Base-by-base conservation (phyloP, 192 early-diverging fungal genomes). In the Backusella morwellensis region DNA sequence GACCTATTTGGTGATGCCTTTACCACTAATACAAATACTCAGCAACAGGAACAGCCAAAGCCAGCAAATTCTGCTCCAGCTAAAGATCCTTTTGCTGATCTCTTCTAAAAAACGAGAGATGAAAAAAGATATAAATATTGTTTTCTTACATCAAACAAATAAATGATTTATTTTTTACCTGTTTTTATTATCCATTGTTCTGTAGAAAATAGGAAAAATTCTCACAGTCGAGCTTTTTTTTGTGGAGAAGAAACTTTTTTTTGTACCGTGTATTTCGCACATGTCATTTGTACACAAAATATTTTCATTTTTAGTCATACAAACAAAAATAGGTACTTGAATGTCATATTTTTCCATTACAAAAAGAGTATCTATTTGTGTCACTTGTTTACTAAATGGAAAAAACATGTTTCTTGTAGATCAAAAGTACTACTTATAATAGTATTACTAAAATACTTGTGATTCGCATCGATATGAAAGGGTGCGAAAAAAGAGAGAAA, bases 71-170 rank as follows among this genome's bases (percentile, higher is more conserved):
- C 70, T 50, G 12, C 75, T 21, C 21, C 74, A 38, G 35, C 50
- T 7, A 54, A 76, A 44, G 81, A 82, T 38, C 81, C 81, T 47
- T 82, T 82, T 76, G 81, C 81, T 41, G 81, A 76, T 70, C 75
- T 82, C 6, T 82, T 82, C 36, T 82, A 78, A 76, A 77, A 70
- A 67, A 67, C 7, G 6, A 68, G 17, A 29, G 6, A 17, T 6
- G 6, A 8, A 34, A 34, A 68, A 68, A 68, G 9, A 21, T 9
- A 68, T 36, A 35, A 14, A 32, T 32, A 32, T 36, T 32, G 6
- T 34, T 21, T 17, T 36, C 14, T 15, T 11, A 67, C 29, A 29
- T 68, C 32, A 35, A 23, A 56, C 19, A 54, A 54, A 54, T 54
- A 54, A 54, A 54, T 21, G 42, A 44, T 44, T 44, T 54, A 54